Evolutionary conservation across 2,329 filamentous ascomycete genomes (phyloP), one percentile per base, ranked within the genome.

Genomic region (Penicillium sp.): DNA sequence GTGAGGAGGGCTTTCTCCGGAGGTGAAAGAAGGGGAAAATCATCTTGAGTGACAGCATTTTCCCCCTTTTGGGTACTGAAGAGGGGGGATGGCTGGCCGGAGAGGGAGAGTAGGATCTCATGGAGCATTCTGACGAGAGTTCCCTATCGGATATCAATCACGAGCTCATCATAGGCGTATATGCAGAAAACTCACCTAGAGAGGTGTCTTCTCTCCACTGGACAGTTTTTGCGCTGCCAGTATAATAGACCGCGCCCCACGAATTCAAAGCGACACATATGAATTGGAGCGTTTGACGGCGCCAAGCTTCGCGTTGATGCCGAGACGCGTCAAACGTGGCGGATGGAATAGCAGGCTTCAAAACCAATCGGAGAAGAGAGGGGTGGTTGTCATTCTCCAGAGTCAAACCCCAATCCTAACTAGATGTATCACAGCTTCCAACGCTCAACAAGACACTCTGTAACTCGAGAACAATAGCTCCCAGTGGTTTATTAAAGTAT

Each of bases 71-170:
- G 70, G 66, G 76, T 63, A 73, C 84, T 83, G 78, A 97, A 89
- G 71, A 97, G 85, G 65, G 92, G 89, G 63, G 93, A 97, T 63
- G 90, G 89, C 78, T 97, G 91, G 65, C 94, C 93, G 69, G 92
- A 95, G 76, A 97, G 87, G 75, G 92, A 93, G 76, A 99, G 88
- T 76, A 97, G 87, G 79, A 99, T 91, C 82, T 99, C 94, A 84
- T 97, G 94, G 75, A 99, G 90, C 94, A 99, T 99, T 65, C 68
- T 76, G 72, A 58, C 53, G 61, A 58, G 27, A 53, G 39, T 46
- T 57, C 49, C 40, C 54, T 57, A 47, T 57, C 11, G 34, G 21
- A 25, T 40, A 11, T 53, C 21, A 57, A 25, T 23, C 15, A 47
- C 21, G 6, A 41, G 36, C 36, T 23, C 9, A 10, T 34, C 41